Evolutionary conservation across 2,329 filamentous ascomycete species (phyloP), one percentile per base, ranked within the genome.

Genomic region (Microdochium paspali): DNA sequence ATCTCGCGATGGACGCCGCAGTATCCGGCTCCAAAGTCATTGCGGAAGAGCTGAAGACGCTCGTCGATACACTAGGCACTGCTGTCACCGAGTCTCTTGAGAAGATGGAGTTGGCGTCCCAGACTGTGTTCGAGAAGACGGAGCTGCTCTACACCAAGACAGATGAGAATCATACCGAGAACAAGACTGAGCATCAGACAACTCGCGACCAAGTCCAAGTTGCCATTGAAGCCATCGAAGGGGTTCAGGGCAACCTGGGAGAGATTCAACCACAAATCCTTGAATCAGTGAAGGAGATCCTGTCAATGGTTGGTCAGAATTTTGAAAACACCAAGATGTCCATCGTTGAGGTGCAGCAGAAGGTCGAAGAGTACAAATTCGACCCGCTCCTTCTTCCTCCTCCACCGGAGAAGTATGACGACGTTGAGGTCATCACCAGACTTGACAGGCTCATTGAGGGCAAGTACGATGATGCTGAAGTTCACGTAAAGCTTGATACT

Each of bases 261-360:
- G 90, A 96, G 62, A 85, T 85, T 54, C 85, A 96, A 56, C 93
- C 93, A 1, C 86, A 94, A 67, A 86, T 97, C 54, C 77, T 96
- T 49, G 84, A 91, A 46, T 80, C 87, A 0, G 80, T 98, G 54
- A 85, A 89, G 57, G 87, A 96, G 57, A 82, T 97, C n/a, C 74
- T 94, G 32, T 73, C 81, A 7, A 75, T 94, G 23, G 87, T 95
- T 47, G 85, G 82, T 23, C 80, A 94, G 61, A 90, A 97, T 62
- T 95, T 86, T 58, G 89, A 95, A 56, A 87, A 95, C 60, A 86
- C 89, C 13, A 89, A 90, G 65, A 75, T 78, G 42, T 77, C 83
- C 0, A 69, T 73, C 1, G 72, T 65, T 6, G 69, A 72, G 3
- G 70, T 84, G 23, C 70, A 80, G 53, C 72, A 77, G 50, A 78